Percentiles rank a stretch among this genome's conserved stretches.
These are phyloP conservation scores for Blumeria hordei DNA, from an alignment of 2,329 filamentous ascomycete species.

Conservation along the genomic window DNA sequence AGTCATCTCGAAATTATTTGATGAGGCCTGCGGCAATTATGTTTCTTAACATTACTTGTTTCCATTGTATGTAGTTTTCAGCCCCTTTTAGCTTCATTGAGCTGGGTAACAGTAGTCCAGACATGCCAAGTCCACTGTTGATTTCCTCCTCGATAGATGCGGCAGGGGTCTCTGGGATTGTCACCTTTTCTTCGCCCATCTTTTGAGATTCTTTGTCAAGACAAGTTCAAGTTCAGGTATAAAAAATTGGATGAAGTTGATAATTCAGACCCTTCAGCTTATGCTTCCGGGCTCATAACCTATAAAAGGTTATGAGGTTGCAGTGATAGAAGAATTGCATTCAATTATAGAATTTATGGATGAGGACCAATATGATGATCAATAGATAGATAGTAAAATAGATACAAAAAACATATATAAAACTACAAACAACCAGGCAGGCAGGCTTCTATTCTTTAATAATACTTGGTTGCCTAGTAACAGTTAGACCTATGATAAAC, in stretches of 20 bases:
- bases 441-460: too few relatives aligned
- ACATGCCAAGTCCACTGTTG: neutral
- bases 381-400: too few relatives aligned
- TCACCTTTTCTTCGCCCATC: neutral
- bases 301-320: neutral
- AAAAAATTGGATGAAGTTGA: neutral
- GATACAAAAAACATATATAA: too few relatives aligned
- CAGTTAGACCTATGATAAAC: too few relatives aligned
- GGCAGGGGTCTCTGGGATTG: neutral
- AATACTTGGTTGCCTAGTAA: too few relatives aligned
- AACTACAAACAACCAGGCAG: too few relatives aligned
- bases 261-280: neutral
- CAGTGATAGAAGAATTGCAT: neutral
- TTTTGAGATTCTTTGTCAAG: neutral
- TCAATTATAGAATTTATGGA: neutral
- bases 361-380: too few relatives aligned
- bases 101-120: neutral
- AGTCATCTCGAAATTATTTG: neutral
- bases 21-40: neutral
- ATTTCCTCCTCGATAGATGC: neutral
- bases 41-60: neutral
- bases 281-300: neutral
- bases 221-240: neutral
- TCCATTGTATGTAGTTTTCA: neutral
- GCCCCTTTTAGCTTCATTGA: neutral